Base-by-base conservation (phyloP, 768 basidiomycete species). In the Terana coerulea region DNA sequence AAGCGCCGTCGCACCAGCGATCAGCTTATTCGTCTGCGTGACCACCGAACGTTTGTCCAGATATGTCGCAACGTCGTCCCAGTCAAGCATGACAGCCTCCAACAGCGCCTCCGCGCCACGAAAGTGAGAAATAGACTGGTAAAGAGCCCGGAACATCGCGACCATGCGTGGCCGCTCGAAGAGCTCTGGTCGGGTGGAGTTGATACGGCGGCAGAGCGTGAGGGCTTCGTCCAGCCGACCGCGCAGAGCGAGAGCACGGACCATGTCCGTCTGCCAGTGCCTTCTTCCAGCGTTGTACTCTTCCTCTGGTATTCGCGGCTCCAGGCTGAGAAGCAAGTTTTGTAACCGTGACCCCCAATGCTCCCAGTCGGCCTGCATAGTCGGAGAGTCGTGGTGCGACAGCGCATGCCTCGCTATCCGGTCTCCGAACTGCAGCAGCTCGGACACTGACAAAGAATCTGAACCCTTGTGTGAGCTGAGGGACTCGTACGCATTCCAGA, bases 401-500 rank as follows among this genome's bases (percentile, higher is more conserved):
- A 11, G 25, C 2, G 37, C 56, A 12, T 59, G 37, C 6, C 39
- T 44, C 7, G 59, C 35, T 19, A 69, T 42, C 30, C 49, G 56
- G 36, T 66, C 68, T 2, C 65, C 63, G 33, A 69, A 65, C 12
- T 35, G 48, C 46, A 61, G 56, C 24, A 64, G 59, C 41, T 65
- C 69, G 49, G 55, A 46, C 11, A 49, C 53, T 49, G 64, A 65
- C 15, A 50, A 15, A 67, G 24, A 19, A 54, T 30, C 19, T 56
- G 54, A 51, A 21, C 37, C 24, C n/a, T 54, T 8, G 21, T 30
- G 15, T 54, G 42, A 39, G 51, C 52, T 22, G 0, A 63, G 57
- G n/a, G 55, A 34, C 47, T 60, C 53, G 58, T 73, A 79, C 4
- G 66, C 61, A 14, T 59, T 46, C 77, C 77, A 79, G 9, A 73